phyloP scores from a whole-genome alignment of 169 alveolate genomes.

The Besnoitia besnoiti region DNA sequence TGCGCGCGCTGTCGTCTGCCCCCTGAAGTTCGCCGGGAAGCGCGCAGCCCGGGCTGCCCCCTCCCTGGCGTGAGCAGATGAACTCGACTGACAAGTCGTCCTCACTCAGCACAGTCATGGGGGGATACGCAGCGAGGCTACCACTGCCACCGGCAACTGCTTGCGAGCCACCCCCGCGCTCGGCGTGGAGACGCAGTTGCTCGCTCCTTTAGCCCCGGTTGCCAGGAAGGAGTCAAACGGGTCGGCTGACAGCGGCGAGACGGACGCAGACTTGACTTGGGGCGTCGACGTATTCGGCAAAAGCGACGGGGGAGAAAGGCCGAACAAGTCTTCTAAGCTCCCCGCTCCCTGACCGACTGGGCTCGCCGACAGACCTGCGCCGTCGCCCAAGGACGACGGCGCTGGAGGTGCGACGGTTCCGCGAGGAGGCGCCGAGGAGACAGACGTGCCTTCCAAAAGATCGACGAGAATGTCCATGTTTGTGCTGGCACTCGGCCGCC shows the following conservation, averaged over 20 bases:
- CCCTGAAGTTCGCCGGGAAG: neutral
- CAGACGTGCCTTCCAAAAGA: slow-evolving; percentile 36
- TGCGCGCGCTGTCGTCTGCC: neutral
- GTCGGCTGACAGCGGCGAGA: neutral
- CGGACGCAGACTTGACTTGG: neutral
- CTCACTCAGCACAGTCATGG: slow-evolving; percentile 6
- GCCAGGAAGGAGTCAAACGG: neutral
- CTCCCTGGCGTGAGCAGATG: slow-evolving; percentile 2
- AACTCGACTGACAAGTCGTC: slow-evolving; percentile 22
- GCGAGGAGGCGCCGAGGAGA: neutral
- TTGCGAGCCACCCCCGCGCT: neutral
- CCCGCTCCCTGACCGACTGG: neutral
- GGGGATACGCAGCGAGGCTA: neutral
- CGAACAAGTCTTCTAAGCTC: neutral
- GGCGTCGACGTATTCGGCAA: neutral
- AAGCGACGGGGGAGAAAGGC: neutral
- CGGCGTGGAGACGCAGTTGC: neutral
- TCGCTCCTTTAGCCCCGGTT: neutral
- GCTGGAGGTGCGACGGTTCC: neutral
- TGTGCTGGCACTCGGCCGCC: neutral
- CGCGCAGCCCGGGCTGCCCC: neutral
- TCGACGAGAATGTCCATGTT: slow-evolving; percentile 46
- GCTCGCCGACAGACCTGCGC: neutral
- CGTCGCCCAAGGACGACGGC: neutral
- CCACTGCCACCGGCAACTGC: neutral